Percentiles rank a stretch among this genome's conserved stretches.
These are phyloP conservation scores for Aspergillus tamarii DNA, from an alignment of 2,329 filamentous ascomycete genomes.

Conservation along the genomic window DNA sequence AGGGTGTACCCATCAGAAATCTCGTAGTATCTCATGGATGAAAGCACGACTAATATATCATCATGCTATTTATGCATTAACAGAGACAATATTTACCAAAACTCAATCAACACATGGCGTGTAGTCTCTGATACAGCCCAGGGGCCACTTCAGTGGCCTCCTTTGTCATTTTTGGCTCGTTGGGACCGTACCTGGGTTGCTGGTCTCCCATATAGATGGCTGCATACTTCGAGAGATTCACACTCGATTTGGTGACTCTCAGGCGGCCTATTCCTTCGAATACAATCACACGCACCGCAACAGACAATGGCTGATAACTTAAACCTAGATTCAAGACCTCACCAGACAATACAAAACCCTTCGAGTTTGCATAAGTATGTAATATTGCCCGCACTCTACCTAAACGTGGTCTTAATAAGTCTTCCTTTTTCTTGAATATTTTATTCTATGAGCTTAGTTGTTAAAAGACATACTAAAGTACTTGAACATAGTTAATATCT, in stretches of 20 bases:
- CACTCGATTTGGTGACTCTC: constrained; percentile 41
- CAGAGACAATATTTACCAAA: constrained; percentile 40
- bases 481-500: too few relatives aligned
- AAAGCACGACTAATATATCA: not conserved
- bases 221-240: constrained; percentile 41
- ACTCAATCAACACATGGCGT: constrained; percentile 42
- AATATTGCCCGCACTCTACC: too few relatives aligned
- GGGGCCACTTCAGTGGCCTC: constrained; percentile 40
- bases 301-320: too few relatives aligned
- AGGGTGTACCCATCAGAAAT: not conserved
- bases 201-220: constrained; percentile 37
- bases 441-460: too few relatives aligned
- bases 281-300: too few relatives aligned
- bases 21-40: not conserved
- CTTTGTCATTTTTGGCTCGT: constrained; percentile 40
- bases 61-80: not conserved
- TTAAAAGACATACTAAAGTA: too few relatives aligned
- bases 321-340: too few relatives aligned
- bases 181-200: constrained; percentile 14
- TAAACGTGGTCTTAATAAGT: too few relatives aligned
- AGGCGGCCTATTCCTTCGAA: constrained; percentile 14
- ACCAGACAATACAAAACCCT: too few relatives aligned
- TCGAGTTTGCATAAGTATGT: too few relatives aligned
- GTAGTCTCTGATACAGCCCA: constrained; percentile 26
- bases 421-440: too few relatives aligned